phyloP scores from a whole-genome alignment of 768 basidiomycete genomes.

The Leccinum longicurvipes region DNA sequence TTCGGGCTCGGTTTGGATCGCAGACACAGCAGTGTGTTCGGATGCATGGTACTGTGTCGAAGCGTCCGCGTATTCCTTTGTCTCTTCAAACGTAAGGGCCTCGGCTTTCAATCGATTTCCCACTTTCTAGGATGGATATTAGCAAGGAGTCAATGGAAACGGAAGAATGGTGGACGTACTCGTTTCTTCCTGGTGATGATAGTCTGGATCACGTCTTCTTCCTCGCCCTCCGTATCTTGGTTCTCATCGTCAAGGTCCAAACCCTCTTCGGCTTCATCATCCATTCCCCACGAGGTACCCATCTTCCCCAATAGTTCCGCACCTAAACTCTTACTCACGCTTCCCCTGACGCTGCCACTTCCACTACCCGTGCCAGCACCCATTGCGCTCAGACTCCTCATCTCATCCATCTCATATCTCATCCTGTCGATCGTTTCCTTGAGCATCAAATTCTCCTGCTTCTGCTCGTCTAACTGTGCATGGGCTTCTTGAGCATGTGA shows the following conservation, averaged over 20 bases:
- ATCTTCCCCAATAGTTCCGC: constrained; percentile 68
- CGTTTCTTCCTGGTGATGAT: constrained; percentile 85
- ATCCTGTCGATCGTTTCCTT: constrained; percentile 97
- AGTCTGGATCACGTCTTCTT: constrained; percentile 71
- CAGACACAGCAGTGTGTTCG: constrained; percentile 44
- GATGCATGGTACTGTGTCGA: constrained; percentile 66
- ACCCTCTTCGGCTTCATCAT: constrained; percentile 40
- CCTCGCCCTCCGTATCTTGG: constrained; percentile 59
- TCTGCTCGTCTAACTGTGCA: constrained; percentile 81
- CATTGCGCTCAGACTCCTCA: constrained; percentile 50
- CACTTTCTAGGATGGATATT: constrained; percentile 51
- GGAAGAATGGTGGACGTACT: constrained; percentile 36
- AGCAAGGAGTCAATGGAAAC: constrained; percentile 8
- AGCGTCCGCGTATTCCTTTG: constrained; percentile 74
- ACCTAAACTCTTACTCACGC: constrained; percentile 70
- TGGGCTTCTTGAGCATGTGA: constrained; percentile 66
- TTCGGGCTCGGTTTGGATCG: constrained; percentile 62
- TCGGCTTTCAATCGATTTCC: constrained; percentile 53
- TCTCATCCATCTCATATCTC: constrained; percentile 91
- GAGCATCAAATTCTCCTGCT: constrained; percentile 88
- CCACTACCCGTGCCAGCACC: constrained; percentile 41
- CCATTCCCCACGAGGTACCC: constrained; percentile 43
- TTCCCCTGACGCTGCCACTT: constrained; percentile 48
- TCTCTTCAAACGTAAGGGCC: constrained; percentile 49
- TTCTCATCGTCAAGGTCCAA: constrained; percentile 39